Percentiles rank a stretch among this genome's conserved stretches.
Evolutionary conservation across 768 basidiomycete genomes (phyloP).

Genomic region (Serendipita sp.): DNA sequence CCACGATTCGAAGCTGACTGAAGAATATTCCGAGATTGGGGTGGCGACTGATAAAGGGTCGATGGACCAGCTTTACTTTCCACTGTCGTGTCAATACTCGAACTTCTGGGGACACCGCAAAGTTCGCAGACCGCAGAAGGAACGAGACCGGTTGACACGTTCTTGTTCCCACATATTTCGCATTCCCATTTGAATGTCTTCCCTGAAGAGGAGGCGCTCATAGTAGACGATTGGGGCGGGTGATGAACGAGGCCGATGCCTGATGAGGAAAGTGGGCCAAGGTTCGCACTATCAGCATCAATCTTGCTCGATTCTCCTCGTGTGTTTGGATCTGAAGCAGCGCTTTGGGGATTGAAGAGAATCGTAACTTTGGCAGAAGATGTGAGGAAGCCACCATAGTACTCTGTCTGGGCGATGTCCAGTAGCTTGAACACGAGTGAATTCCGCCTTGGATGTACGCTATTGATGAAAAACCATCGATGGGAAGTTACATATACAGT

Average conservation of each 20-base stretch:
- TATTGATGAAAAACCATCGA: constrained; percentile 69
- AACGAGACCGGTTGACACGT: constrained; percentile 37
- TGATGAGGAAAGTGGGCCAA: not conserved
- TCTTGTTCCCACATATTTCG: constrained; percentile 73
- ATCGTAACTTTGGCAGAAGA: constrained; percentile 83
- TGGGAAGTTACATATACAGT: constrained; percentile 62
- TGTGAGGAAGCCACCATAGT: constrained; percentile 80
- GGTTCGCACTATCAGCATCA: not conserved
- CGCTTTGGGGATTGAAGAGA: constrained; percentile 28
- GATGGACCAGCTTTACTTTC: constrained; percentile 14
- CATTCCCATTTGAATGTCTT: constrained; percentile 49
- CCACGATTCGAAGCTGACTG: constrained; percentile 19
- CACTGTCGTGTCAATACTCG: constrained; percentile 19
- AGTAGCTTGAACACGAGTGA: constrained; percentile 59
- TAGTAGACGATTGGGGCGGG: constrained; percentile 19
- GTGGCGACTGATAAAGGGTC: constrained; percentile 13
- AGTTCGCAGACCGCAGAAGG: constrained; percentile 57
- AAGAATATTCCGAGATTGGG: constrained; percentile 11
- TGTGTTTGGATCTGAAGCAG: not conserved
- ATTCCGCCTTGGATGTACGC: constrained; percentile 28
- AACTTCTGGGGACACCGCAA: constrained; percentile 60
- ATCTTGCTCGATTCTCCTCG: not conserved
- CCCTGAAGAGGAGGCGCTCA: constrained; percentile 14
- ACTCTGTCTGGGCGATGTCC: constrained; percentile 58
- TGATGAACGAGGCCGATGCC: not conserved